Evolutionary conservation across 257 asterid species (phyloP), one percentile per base, ranked within the genome.

Genomic region (Osmanthus fragrans): DNA sequence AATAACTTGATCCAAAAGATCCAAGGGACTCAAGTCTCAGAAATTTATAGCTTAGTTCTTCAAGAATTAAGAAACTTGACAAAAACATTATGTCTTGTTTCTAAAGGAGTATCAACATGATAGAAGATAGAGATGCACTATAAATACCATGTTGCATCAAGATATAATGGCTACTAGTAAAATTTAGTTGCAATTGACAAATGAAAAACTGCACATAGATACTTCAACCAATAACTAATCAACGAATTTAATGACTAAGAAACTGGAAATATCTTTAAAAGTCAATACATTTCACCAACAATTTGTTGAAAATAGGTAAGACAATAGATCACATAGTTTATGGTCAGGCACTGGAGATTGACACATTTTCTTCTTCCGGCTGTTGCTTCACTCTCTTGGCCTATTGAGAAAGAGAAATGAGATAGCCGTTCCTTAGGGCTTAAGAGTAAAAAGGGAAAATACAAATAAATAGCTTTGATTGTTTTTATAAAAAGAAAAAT

Each of bases 1-100:
- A 27, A 71, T 72, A 15, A 37, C 85, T 80, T 77, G 75, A 73
- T 76, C 66, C 70, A 64, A 25, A 77, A 18, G 34, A 77, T 33
- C 21, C 25, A 25, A 39, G 34, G 40, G 68, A 60, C 54, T 45
- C 49, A 8, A 56, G 5, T 56, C 13, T 9, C n/a, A 47, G 36
- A 42, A 42, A 19, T 42, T 37, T 49, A 34, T 29, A 19, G 33
- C 76, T 51, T 18, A 74, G 60, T 74, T 51, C 54, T 37, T 70
- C 7, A 23, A 67, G 42, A 27, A 40, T n/a, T 7, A 25, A 18
- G 42, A 21, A 32, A 40, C 6, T 58, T 6, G n/a, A n/a, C n/a
- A n/a, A n/a, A n/a, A n/a, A n/a, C n/a, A n/a, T n/a, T n/a, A n/a
- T n/a, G n/a, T n/a, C n/a, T n/a, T n/a, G n/a, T n/a, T n/a, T n/a